Evolutionary conservation across 2,329 filamentous ascomycete species (phyloP).

Genomic region (Aquanectria penicillioides): DNA sequence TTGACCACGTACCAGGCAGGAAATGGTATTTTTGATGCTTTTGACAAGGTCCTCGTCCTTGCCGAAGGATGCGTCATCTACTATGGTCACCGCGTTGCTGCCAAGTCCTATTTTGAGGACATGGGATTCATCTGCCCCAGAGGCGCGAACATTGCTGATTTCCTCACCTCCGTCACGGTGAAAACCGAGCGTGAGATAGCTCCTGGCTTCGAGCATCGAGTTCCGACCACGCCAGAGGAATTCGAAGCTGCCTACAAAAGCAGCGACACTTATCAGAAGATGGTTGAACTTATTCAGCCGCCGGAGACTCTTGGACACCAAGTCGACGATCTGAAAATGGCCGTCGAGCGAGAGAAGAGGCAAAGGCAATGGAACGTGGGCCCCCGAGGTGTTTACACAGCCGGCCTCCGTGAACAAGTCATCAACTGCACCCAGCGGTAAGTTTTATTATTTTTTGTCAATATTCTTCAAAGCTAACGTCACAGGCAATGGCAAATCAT

Average conservation of each 20-base stretch:
- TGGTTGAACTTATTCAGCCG: conserved; percentile 36
- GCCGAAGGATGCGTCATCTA: conserved; percentile 74
- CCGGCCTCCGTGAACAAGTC: conserved; percentile 39
- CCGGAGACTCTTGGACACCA: conserved; percentile 47
- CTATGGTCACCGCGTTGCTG: conserved; percentile 69
- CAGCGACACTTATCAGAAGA: conserved; percentile 20
- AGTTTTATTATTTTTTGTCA: conserved; percentile 44
- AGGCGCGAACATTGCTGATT: conserved; percentile 71
- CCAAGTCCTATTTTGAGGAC: conserved; percentile 72
- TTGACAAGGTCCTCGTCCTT: conserved; percentile 79
- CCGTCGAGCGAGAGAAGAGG: conserved; percentile 38
- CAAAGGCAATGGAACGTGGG: conserved; percentile 26
- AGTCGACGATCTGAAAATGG: conserved; percentile 53
- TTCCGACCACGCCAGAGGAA: conserved; percentile 70
- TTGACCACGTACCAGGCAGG: conserved; percentile 75
- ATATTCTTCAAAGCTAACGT: conserved; percentile 20
- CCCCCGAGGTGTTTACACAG: conserved; percentile 38
- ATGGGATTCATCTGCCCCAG: conserved; percentile 67
- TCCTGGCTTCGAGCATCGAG: conserved; percentile 64
- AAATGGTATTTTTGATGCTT: conserved; percentile 70
- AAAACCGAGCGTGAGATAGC: conserved; percentile 69
- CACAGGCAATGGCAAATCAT: conserved; percentile 43
- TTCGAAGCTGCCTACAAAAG: conserved; percentile 56
- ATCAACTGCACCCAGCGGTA: conserved; percentile 53
- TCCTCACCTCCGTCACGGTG: conserved; percentile 74